Evolutionary conservation across 2,329 filamentous ascomycete genomes (phyloP), one percentile per base, ranked within the genome.

Genomic region (Colletotrichum euphorbiae): DNA sequence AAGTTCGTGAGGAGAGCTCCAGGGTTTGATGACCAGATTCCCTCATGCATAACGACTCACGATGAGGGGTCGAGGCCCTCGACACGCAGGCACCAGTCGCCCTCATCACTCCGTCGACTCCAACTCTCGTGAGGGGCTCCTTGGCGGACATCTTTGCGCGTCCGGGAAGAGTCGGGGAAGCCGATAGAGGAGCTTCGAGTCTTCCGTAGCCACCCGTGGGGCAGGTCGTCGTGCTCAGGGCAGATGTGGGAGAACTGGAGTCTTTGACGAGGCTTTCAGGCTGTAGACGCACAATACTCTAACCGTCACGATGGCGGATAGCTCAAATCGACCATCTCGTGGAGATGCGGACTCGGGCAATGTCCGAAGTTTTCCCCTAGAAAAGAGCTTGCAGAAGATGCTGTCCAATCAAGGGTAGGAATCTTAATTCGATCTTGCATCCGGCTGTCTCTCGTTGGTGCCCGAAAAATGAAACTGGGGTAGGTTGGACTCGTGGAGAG

Each of bases 371-470:
- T 51, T 31, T 48, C 54, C 61, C 45, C 61, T 55, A 59, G 42
- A 69, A 9, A 50, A 15, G 46, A 43, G 54, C 46, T 60, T 55
- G 48, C 42, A 54, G 33, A 17, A 15, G 28, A 15, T 12, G 17
- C 8, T 11, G 17, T 33, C 61, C 65, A 68, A 65, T 60, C 54
- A 55, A 33, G 21, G 24, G 5, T 21, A 15, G 54, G 48, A 43
- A 65, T 65, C 54, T 55, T 21, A 19, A 68, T 13, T 24, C 42
- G 65, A 68, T 55, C 65, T 54, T 65, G 65, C 60, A 65, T 68
- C 54, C 59, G 45, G 40, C 46, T 17, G 65, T 40, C 43, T n/a
- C 54, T 66, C 61, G 61, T 68, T 65, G 66, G 61, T 65, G 66
- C 61, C 66, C 55, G 55, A 69, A 24, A 60, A 21, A 36, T 36